phyloP scores from a whole-genome alignment of 345 rosid species.

The Lepidium didymum region DNA sequence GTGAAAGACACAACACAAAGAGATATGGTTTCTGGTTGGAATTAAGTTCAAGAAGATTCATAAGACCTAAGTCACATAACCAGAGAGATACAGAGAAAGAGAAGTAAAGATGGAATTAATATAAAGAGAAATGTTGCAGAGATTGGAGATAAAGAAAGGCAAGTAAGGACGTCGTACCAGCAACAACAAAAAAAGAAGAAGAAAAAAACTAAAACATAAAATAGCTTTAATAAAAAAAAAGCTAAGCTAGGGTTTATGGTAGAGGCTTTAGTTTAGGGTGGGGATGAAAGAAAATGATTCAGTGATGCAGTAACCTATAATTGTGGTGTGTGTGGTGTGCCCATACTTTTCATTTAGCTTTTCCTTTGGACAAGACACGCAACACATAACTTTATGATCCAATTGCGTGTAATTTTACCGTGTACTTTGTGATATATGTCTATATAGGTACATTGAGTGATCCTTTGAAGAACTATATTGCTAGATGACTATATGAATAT shows the following conservation, averaged over 20 bases:
- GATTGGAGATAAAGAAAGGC: slow-evolving; percentile 18
- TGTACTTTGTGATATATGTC: not conserved
- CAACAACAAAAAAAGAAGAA: not conserved
- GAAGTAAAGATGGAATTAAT: slow-evolving; percentile 12
- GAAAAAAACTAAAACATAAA: not conserved
- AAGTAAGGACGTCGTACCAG: slow-evolving; percentile 16
- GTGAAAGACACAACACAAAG: slow-evolving; percentile 2
- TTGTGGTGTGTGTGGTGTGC: slow-evolving; percentile 22
- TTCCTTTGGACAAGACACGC: slow-evolving; percentile 19
- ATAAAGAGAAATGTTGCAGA: slow-evolving; percentile 19
- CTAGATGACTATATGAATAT: not conserved
- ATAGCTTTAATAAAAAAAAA: not conserved
- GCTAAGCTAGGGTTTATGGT: slow-evolving; percentile 28
- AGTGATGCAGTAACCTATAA: slow-evolving; percentile 30
- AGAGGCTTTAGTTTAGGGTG: slow-evolving; percentile 26
- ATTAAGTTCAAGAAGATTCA: slow-evolving; percentile 21
- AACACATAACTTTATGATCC: slow-evolving; percentile 3
- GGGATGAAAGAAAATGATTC: slow-evolving; percentile 31
- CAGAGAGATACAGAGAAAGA: not conserved
- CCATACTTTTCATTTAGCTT: slow-evolving; percentile 25
- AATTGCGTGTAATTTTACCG: not conserved
- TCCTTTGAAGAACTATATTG: not conserved
- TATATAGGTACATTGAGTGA: not conserved
- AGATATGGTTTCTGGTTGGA: slow-evolving; percentile 25
- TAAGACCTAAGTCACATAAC: slow-evolving; percentile 5